Evolutionary conservation across 495 filamentous ascomycete species (phyloP), one percentile per base, ranked within the genome.

Genomic region (Penicillium argentinense): DNA sequence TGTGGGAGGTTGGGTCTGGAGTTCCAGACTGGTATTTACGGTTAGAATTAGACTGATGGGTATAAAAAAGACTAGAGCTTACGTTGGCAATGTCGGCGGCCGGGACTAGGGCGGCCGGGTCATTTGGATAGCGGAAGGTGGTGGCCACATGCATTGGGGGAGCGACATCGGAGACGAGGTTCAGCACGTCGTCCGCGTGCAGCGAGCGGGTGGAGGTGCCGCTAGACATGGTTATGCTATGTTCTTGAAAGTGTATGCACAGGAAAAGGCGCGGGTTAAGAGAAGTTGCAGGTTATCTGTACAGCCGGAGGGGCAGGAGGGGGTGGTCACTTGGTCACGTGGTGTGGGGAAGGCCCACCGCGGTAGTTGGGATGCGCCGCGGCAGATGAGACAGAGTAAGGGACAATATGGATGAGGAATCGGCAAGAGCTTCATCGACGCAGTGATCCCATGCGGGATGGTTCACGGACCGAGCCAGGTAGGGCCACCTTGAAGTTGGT

Each of bases 61-160:
- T 19, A 38, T 30, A 18, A 12, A 19, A 12, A 36, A 18, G 27
- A 36, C 14, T 9, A 30, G 23, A 12, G 56, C 69, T 58, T 65
- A 72, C 69, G 21, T 32, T 47, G 38, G 23, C 45, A 22, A 62
- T 43, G 53, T 81, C 73, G 7, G 61, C 59, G 9, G 56, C 49
- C 9, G 78, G 73, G 27, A 70, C 51, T 34, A 95, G 74, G 2
- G 79, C 55, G 6, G 82, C 72, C 1, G 89, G 89, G 59, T 92
- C 73, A 9, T 69, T 57, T 21, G 80, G 69, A 62, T 96, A 97
- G 45, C 89, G 83, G 68, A 87, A 96, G 12, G 88, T 96, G 11
- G 91, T 95, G 33, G 89, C 85, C 53, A 92, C 77, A 64, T 96
- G 91, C 53, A 97, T 74, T 1, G 90, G 78, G 41, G 91, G 90